Percentiles rank a stretch among this genome's conserved stretches.
Conservation (phyloP, 2,329 filamentous ascomycete species). For the Keithomyces neogunnii region DNA sequence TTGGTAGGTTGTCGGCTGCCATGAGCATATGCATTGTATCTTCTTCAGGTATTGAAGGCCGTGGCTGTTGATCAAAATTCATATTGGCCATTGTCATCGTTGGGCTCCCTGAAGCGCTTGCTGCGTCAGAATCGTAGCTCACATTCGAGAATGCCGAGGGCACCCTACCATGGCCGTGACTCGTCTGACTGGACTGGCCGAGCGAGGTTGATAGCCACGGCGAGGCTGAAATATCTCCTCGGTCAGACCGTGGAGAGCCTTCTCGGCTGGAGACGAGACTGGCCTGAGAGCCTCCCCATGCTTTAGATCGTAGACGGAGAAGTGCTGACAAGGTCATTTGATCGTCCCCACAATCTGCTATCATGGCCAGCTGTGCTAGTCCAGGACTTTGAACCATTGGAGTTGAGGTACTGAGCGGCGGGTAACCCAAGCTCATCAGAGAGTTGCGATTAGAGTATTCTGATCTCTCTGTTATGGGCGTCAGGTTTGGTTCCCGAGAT, state of each 20-base stretch:
- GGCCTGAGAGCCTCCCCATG: conserved; percentile 74
- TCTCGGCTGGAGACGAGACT: conserved; percentile 53
- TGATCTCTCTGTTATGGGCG: conserved; percentile 90
- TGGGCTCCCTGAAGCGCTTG: conserved; percentile 40
- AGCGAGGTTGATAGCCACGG: conserved; percentile 6
- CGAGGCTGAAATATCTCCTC: conserved; percentile 31
- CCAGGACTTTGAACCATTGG: conserved; percentile 56
- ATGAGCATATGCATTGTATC: not conserved
- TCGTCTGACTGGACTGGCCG: conserved; percentile 1
- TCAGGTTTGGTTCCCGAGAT: conserved; percentile 82
- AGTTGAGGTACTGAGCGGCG: conserved; percentile 32
- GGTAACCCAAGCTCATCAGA: conserved; percentile 59
- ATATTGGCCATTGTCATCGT: conserved; percentile 37
- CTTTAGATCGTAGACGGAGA: conserved; percentile 61
- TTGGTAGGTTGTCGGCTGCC: not conserved
- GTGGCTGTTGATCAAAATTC: conserved; percentile 5
- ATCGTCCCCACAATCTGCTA: conserved; percentile 47
- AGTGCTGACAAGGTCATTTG: conserved; percentile 69
- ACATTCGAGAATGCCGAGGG: conserved; percentile 41
- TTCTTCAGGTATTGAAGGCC: not conserved
- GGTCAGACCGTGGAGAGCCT: conserved; percentile 41
- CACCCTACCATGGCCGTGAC: conserved; percentile 31
- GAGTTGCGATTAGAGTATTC: conserved; percentile 96
- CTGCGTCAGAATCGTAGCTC: conserved; percentile 39
- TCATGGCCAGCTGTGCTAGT: conserved; percentile 66